These are phyloP conservation scores for Wickerhamiella azymoides DNA, from an alignment of 805 yeast species.

Conservation along the genomic window DNA sequence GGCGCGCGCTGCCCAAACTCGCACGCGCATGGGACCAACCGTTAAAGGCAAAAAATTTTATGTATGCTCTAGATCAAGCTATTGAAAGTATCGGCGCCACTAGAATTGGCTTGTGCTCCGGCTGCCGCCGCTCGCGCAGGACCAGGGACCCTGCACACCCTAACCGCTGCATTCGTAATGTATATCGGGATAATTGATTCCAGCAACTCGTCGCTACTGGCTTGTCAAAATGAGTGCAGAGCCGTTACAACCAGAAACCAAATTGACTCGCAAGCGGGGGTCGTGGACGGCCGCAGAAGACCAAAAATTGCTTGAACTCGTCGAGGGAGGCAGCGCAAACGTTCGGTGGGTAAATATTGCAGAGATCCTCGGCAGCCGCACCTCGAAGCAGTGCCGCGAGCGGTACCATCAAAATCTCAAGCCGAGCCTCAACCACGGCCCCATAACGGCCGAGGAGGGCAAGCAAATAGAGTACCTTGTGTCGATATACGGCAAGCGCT, in stretches of 20 bases:
- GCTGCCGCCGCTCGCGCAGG: too few relatives aligned
- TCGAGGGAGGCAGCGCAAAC: slow-evolving; percentile 51
- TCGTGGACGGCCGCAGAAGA: slow-evolving; percentile 90
- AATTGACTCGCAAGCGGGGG: slow-evolving; percentile 35
- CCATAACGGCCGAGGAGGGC: slow-evolving; percentile 79
- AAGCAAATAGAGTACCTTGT: slow-evolving; percentile 67
- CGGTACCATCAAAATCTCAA: slow-evolving; percentile 84
- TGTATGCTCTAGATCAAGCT: too few relatives aligned
- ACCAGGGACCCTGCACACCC: background rate
- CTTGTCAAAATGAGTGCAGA: background rate
- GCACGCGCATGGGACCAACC: too few relatives aligned
- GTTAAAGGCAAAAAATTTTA: too few relatives aligned
- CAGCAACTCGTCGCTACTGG: background rate
- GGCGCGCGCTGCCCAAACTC: too few relatives aligned
- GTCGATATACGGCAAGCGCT: slow-evolving; percentile 64
- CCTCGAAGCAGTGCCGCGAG: slow-evolving; percentile 87
- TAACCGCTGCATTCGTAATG: background rate
- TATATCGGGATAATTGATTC: background rate
- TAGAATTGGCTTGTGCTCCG: too few relatives aligned
- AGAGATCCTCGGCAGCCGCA: slow-evolving; percentile 54
- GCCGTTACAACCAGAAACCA: slow-evolving; percentile 1
- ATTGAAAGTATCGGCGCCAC: too few relatives aligned
- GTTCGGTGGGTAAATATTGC: slow-evolving; percentile 83
- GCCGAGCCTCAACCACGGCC: slow-evolving; percentile 67
- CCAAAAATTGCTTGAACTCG: slow-evolving; percentile 51